Evolutionary conservation across 73 alveolate species (phyloP).

Genomic region (Breviolum minutum): DNA sequence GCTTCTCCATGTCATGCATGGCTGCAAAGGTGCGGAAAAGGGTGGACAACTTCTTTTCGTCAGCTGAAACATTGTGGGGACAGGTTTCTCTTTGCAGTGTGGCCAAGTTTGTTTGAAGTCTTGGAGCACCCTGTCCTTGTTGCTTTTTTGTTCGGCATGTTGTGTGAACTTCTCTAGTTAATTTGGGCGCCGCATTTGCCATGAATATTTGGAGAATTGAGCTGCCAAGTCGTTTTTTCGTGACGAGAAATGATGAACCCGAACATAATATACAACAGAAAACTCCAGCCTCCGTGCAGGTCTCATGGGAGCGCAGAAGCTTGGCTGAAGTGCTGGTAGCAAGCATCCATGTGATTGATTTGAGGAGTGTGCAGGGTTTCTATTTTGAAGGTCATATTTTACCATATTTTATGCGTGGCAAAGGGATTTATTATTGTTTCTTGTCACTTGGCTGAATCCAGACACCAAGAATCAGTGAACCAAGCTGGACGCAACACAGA

Average conservation of each 20-base stretch:
- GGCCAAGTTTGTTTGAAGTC: no score
- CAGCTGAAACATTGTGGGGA: not conserved
- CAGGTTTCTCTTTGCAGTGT: no score
- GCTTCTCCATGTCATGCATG: constrained; percentile 88
- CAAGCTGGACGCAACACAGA: not conserved
- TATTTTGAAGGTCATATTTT: not conserved
- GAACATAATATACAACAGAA: not conserved
- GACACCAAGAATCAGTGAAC: no score
- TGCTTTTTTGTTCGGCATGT: no score
- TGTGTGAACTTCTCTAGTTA: no score
- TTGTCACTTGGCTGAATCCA: no score
- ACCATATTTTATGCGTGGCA: not conserved
- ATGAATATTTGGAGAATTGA: no score
- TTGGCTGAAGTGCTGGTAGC: not conserved
- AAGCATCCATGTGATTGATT: not conserved
- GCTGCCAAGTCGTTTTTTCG: not conserved
- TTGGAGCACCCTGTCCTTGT: no score
- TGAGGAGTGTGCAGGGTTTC: not conserved
- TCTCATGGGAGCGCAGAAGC: constrained; percentile 30
- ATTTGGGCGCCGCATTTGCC: no score
- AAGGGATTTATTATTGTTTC: not conserved
- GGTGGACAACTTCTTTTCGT: not conserved
- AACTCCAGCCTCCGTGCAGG: not conserved
- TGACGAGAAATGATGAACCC: not conserved
- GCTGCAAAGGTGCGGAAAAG: constrained; percentile 31